Conservation (phyloP, 345 rosid species). For the Citrus glauca region DNA sequence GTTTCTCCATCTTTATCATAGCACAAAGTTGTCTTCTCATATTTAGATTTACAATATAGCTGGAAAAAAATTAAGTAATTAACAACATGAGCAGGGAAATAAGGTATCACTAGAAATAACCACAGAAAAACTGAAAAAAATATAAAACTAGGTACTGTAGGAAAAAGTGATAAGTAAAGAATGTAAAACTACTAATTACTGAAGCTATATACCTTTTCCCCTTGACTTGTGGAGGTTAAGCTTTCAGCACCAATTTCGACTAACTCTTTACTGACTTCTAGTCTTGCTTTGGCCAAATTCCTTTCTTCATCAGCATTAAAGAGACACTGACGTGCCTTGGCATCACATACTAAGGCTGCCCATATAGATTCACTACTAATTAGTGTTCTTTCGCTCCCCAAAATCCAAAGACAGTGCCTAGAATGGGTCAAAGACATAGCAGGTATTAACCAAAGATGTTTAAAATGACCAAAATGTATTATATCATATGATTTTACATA, state of each 20-base stretch:
- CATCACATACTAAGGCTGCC: conserved; percentile 18
- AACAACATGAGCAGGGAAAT: neutral
- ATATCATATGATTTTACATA: too few relatives aligned
- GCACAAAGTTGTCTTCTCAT: conserved; percentile 41
- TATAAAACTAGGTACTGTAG: neutral
- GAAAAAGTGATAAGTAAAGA: neutral
- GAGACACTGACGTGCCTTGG: conserved; percentile 20
- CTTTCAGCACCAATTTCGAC: neutral
- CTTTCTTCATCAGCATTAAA: conserved; percentile 14
- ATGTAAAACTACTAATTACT: neutral
- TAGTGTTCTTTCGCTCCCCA: conserved; percentile 23
- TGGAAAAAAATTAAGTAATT: conserved; percentile 9
- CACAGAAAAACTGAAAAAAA: neutral
- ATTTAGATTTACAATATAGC: conserved; percentile 36
- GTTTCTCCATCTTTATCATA: conserved; percentile 40
- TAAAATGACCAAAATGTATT: neutral
- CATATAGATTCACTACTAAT: conserved; percentile 14
- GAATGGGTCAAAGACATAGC: neutral
- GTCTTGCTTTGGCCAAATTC: neutral
- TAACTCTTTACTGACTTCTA: neutral
- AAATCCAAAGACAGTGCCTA: conserved; percentile 32
- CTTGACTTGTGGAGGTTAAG: conserved; percentile 16
- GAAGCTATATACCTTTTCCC: conserved; percentile 39
- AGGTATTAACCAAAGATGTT: neutral
- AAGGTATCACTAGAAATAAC: neutral